Percentiles rank a stretch among this genome's conserved stretches.
These are phyloP conservation scores for Aureobasidium lini DNA, from an alignment of 2,329 filamentous ascomycete genomes.

Conservation along the genomic window DNA sequence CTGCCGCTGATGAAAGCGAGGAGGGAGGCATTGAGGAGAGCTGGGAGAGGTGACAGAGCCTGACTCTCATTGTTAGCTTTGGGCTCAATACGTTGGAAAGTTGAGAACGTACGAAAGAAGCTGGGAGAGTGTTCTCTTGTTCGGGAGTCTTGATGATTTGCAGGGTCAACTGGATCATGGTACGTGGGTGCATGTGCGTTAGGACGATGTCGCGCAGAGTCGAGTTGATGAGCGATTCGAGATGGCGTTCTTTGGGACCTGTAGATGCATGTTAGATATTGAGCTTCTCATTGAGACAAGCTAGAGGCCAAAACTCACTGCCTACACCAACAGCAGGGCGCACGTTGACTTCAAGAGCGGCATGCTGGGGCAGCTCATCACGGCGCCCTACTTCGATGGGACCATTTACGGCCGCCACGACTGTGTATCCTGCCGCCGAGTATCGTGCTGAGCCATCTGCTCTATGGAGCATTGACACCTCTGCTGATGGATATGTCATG, in stretches of 20 bases:
- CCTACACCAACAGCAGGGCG: slow-evolving; percentile 78
- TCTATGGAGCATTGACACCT: slow-evolving; percentile 47
- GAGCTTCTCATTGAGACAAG: no score
- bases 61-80: slow-evolving; percentile 29
- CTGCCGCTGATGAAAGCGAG: slow-evolving; percentile 74
- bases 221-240: slow-evolving; percentile 67
- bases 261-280: neutral
- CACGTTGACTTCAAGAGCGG: slow-evolving; percentile 81
- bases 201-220: slow-evolving; percentile 68
- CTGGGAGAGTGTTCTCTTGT: slow-evolving; percentile 53
- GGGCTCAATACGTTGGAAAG: slow-evolving; percentile 8
- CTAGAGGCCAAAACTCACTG: slow-evolving; percentile 43
- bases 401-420: slow-evolving; percentile 83
- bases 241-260: slow-evolving; percentile 55
- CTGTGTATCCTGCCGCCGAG: slow-evolving; percentile 65
- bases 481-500: slow-evolving; percentile 14
- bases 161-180: slow-evolving; percentile 72
- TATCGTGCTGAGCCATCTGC: slow-evolving; percentile 77
- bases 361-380: slow-evolving; percentile 88
- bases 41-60: slow-evolving; percentile 73
- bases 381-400: slow-evolving; percentile 82
- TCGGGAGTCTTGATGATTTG: slow-evolving; percentile 65
- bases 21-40: slow-evolving; percentile 71
- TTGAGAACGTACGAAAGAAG: slow-evolving; percentile 48
- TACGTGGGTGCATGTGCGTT: slow-evolving; percentile 66